Conservation (phyloP, 495 filamentous ascomycete genomes). For the Aspergillus bridgeri region DNA sequence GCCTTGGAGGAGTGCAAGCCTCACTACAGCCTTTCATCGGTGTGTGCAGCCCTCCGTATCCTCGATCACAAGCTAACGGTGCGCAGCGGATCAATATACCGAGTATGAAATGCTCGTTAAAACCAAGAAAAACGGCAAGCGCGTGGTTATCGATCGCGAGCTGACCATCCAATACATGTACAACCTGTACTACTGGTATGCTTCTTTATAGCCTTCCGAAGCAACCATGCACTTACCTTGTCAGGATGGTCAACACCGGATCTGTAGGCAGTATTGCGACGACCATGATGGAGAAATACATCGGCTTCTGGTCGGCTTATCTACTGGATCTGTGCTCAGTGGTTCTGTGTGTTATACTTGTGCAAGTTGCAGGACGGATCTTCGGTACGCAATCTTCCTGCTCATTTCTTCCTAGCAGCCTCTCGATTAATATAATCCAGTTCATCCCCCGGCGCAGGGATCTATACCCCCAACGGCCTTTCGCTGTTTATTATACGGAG, state of each 20-base stretch:
- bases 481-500: constrained; percentile 21
- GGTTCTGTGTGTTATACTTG: constrained; percentile 28
- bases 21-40: neutral
- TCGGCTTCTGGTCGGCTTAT: constrained; percentile 48
- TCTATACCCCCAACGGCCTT: constrained; percentile 41
- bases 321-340: constrained; percentile 28
- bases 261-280: constrained; percentile 43
- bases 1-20: constrained; percentile 1
- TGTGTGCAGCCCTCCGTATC: neutral
- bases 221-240: neutral
- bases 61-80: constrained; percentile 1
- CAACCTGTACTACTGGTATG: constrained; percentile 60
- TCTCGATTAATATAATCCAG: constrained; percentile 19
- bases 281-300: constrained; percentile 42
- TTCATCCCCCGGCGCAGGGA: constrained; percentile 37
- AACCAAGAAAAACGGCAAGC: constrained; percentile 44
- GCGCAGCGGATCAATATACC: constrained; percentile 56
- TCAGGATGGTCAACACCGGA: constrained; percentile 39
- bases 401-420: neutral
- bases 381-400: constrained; percentile 13
- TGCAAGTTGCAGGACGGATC: constrained; percentile 24
- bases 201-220: neutral
- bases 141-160: constrained; percentile 57
- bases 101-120: constrained; percentile 43
- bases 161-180: constrained; percentile 61